Conservation (phyloP, 805 yeast genomes). For the Kregervanrija delftensis region DNA sequence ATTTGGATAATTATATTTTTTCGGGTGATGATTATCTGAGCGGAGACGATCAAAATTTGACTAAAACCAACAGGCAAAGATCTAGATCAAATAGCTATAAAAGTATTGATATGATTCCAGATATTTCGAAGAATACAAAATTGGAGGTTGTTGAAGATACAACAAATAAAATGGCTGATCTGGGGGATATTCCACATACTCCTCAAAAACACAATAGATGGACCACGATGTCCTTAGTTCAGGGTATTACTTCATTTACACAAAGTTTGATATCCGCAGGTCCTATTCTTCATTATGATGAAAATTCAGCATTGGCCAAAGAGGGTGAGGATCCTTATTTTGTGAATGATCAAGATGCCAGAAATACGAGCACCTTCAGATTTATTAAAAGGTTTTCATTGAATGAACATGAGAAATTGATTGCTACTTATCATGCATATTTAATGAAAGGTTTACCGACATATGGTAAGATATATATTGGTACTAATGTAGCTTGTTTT, state of each 20-base stretch:
- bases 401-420: conserved; percentile 39
- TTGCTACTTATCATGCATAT: conserved; percentile 67
- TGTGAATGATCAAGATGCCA: conserved; percentile 37
- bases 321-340: conserved; percentile 44
- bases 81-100: not conserved
- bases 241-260: conserved; percentile 23
- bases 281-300: conserved; percentile 48
- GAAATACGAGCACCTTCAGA: conserved; percentile 21
- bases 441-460: conserved; percentile 66
- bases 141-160: not conserved
- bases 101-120: not conserved
- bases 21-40: not conserved
- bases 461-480: conserved; percentile 78
- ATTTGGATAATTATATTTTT: not conserved
- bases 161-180: conserved; percentile 1
- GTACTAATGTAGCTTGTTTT: conserved; percentile 66
- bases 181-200: not conserved
- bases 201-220: conserved; percentile 9
- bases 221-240: conserved; percentile 24
- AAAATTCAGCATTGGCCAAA: conserved; percentile 28
- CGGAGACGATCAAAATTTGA: not conserved
- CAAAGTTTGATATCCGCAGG: conserved; percentile 18
- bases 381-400: conserved; percentile 56
- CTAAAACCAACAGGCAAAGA: conserved; percentile 1
- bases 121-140: not conserved